These are phyloP conservation scores for Ceratocystis colombiana DNA, from an alignment of 2,329 filamentous ascomycete genomes.

Conservation along the genomic window DNA sequence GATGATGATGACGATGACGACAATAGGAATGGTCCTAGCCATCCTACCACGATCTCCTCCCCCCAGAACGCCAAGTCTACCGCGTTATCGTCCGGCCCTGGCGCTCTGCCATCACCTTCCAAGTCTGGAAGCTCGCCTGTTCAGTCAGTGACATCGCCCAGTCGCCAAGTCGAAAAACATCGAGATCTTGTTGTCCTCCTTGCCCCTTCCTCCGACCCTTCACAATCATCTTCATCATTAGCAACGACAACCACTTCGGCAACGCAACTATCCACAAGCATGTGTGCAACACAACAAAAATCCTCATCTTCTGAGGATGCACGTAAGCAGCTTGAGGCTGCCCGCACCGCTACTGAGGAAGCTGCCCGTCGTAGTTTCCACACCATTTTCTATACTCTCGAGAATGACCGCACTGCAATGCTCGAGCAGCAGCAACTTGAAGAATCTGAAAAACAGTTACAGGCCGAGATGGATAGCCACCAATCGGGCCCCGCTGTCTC, in stretches of 20 bases:
- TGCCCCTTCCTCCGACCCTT: slow-evolving; percentile 15
- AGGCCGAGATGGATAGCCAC: slow-evolving; percentile 80
- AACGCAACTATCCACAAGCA: slow-evolving; percentile 30
- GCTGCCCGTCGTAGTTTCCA: slow-evolving; percentile 84
- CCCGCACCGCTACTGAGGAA: slow-evolving; percentile 81
- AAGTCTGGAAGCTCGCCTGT: slow-evolving; percentile 60
- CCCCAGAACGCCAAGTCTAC: slow-evolving; percentile 38
- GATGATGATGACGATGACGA: slow-evolving; percentile 67
- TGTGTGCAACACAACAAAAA: slow-evolving; percentile 40
- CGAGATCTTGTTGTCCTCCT: slow-evolving; percentile 24
- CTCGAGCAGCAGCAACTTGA: slow-evolving; percentile 93
- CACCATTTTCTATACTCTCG: slow-evolving; percentile 86
- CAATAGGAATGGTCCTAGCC: slow-evolving; percentile 46
- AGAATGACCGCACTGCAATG: slow-evolving; percentile 94
- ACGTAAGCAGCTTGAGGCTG: slow-evolving; percentile 85
- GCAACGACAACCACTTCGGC: background rate
- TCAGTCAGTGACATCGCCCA: slow-evolving; percentile 51
- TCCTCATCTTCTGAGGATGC: slow-evolving; percentile 73
- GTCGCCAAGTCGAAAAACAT: slow-evolving; percentile 22
- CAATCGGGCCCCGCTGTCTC: slow-evolving; percentile 44
- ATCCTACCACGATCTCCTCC: slow-evolving; percentile 38
- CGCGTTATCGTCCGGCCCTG: slow-evolving; percentile 43
- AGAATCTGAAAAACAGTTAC: slow-evolving; percentile 89
- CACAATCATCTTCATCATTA: slow-evolving; percentile 7
- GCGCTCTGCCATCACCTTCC: slow-evolving; percentile 55